Evolutionary conservation across 2,329 filamentous ascomycete genomes (phyloP).

Genomic region (Beauveria sp.): DNA sequence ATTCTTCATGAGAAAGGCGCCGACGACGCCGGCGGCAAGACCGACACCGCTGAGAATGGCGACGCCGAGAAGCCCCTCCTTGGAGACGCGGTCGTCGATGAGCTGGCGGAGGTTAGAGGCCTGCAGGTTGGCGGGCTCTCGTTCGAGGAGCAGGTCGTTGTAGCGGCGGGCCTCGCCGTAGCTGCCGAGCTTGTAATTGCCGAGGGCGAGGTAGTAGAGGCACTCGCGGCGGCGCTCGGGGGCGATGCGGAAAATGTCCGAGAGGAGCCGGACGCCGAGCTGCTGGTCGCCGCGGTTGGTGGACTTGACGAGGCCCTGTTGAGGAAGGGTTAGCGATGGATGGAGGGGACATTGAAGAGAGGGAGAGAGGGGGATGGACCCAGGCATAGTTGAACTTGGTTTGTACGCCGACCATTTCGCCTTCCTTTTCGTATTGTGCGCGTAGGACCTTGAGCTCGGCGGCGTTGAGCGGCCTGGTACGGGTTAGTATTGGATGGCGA

Average conservation of each 20-base stretch:
- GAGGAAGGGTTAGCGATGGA: neutral
- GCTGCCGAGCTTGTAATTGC: conserved; percentile 97
- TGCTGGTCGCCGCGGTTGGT: conserved; percentile 78
- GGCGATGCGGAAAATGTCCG: conserved; percentile 90
- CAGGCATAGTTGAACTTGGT: conserved; percentile 99
- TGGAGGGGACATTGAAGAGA: neutral
- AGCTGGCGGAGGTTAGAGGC: conserved; percentile 76
- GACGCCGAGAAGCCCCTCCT: conserved; percentile 87
- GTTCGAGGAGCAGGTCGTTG: conserved; percentile 85
- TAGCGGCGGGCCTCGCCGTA: conserved; percentile 91
- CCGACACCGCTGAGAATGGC: conserved; percentile 92
- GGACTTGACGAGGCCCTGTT: conserved; percentile 90
- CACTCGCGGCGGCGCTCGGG: conserved; percentile 94
- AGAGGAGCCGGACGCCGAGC: conserved; percentile 85
- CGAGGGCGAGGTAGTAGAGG: conserved; percentile 93
- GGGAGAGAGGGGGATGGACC: conserved; percentile 46
- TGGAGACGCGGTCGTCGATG: conserved; percentile 94
- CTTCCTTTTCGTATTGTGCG: conserved; percentile 94
- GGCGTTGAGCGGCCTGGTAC: conserved; percentile 70
- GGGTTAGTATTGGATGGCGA: conserved; percentile 12
- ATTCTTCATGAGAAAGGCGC: conserved; percentile 76
- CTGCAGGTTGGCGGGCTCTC: conserved; percentile 87
- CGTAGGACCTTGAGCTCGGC: conserved; percentile 89
- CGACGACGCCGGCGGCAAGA: conserved; percentile 86
- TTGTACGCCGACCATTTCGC: conserved; percentile 91